Percentiles rank a stretch among this genome's conserved stretches.
phyloP scores from a whole-genome alignment of 2,329 filamentous ascomycete species.

The Iodosphaeria phyllophila region DNA sequence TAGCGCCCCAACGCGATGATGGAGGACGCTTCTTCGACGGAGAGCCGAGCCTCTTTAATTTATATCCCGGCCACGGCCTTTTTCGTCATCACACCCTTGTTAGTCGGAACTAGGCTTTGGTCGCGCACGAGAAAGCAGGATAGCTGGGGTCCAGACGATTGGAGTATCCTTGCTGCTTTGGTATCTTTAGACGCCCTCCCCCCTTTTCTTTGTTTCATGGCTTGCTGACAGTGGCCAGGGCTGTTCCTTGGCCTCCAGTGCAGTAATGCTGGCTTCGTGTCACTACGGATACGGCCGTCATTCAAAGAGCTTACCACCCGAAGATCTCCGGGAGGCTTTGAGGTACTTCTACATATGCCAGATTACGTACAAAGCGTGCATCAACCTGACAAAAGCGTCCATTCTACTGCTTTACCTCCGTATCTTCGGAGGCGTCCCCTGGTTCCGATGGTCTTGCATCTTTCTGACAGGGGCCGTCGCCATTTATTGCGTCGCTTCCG shows the following conservation, averaged over 20 bases:
- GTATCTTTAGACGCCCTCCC: slow-evolving; percentile 2
- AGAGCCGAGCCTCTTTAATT: slow-evolving; percentile 7
- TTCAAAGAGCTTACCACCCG: slow-evolving; percentile 4
- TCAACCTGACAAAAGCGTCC: slow-evolving; percentile 14
- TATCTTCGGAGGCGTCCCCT: slow-evolving; percentile 12
- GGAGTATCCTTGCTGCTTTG: slow-evolving; percentile 10
- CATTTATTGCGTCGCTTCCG: slow-evolving; percentile 11
- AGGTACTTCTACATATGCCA: slow-evolving; percentile 15
- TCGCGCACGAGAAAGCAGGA: slow-evolving; percentile 8
- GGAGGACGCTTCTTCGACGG: slow-evolving; percentile 1
- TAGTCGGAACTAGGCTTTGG: slow-evolving; percentile 11
- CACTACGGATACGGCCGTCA: slow-evolving; percentile 13
- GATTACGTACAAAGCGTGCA: slow-evolving; percentile 14
- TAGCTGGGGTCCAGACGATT: slow-evolving; percentile 11
- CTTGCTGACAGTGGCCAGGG: slow-evolving; percentile 4
- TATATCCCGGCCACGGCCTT: slow-evolving; percentile 10
- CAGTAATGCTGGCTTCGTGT: slow-evolving; percentile 10
- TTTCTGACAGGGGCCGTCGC: slow-evolving; percentile 8
- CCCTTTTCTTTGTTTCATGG: not conserved
- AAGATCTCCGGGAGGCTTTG: slow-evolving; percentile 8
- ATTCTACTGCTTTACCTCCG: slow-evolving; percentile 15
- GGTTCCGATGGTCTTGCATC: slow-evolving; percentile 11
- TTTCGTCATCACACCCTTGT: slow-evolving; percentile 8
- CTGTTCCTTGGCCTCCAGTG: slow-evolving; percentile 9
- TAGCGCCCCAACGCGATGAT: no score